Conservation (phyloP, 495 filamentous ascomycete species). For the Ramalina intermedia region DNA sequence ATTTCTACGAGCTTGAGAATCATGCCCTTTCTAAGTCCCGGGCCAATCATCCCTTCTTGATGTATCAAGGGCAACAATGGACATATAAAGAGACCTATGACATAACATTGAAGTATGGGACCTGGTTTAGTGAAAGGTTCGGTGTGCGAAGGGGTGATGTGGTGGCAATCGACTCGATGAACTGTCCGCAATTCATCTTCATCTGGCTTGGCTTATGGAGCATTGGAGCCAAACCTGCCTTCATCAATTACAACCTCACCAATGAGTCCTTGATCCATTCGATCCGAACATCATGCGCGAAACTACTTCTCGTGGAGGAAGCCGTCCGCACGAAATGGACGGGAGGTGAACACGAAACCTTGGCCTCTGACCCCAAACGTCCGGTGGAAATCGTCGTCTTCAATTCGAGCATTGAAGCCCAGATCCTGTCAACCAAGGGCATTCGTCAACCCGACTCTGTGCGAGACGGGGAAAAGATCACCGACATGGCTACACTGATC, state of each 20-base stretch:
- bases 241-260: slow-evolving; percentile 85
- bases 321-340: slow-evolving; percentile 42
- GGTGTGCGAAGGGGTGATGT: slow-evolving; percentile 62
- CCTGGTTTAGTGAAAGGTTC: slow-evolving; percentile 63
- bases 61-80: slow-evolving; percentile 62
- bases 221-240: slow-evolving; percentile 77
- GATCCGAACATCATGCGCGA: slow-evolving; percentile 52
- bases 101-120: slow-evolving; percentile 58
- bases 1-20: slow-evolving; percentile 69
- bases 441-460: slow-evolving; percentile 48
- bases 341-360: slow-evolving; percentile 28
- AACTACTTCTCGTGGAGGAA: slow-evolving; percentile 61
- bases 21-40: slow-evolving; percentile 44
- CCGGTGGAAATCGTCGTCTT: slow-evolving; percentile 47
- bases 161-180: slow-evolving; percentile 81
- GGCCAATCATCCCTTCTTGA: slow-evolving; percentile 46
- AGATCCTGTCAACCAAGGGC: slow-evolving; percentile 41
- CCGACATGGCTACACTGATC: slow-evolving; percentile 60
- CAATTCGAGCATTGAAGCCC: slow-evolving; percentile 45
- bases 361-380: slow-evolving; percentile 29
- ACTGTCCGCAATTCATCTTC: slow-evolving; percentile 70
- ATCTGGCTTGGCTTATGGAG: slow-evolving; percentile 78
- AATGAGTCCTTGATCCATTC: slow-evolving; percentile 69
- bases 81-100: slow-evolving; percentile 74
- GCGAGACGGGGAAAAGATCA: slow-evolving; percentile 33